Percentiles rank a stretch among this genome's conserved stretches.
Evolutionary conservation across 2,329 filamentous ascomycete genomes (phyloP).

Genomic region (Metarhizium robertsii): DNA sequence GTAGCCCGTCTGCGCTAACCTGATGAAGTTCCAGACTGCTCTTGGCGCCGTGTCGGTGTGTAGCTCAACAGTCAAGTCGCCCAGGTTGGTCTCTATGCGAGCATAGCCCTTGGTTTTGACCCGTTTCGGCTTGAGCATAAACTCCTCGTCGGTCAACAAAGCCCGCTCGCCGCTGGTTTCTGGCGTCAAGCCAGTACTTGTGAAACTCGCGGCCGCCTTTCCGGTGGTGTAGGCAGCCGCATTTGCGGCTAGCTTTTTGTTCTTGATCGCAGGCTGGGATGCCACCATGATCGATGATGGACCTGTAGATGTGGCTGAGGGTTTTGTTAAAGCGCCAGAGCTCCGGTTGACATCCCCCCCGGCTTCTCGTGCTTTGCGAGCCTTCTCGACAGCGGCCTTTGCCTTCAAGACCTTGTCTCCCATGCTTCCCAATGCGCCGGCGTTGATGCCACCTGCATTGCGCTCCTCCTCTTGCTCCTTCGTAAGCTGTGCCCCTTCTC

Average conservation of each 20-base stretch:
- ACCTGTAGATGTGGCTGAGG: conserved; percentile 12
- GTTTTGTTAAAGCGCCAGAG: conserved; percentile 32
- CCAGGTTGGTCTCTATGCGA: conserved; percentile 76
- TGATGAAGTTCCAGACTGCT: conserved; percentile 95
- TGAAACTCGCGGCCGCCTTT: conserved; percentile 85
- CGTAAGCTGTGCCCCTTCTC: conserved; percentile 57
- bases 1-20: conserved; percentile 79
- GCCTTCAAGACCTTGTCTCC: conserved; percentile 79
- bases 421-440: conserved; percentile 66
- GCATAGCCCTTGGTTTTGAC: conserved; percentile 89
- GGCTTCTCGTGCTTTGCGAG: conserved; percentile 62
- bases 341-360: conserved; percentile 48
- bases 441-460: conserved; percentile 63
- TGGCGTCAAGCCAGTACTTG: conserved; percentile 85
- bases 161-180: conserved; percentile 84
- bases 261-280: conserved; percentile 33
- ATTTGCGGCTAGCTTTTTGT: conserved; percentile 64
- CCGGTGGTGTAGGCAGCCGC: conserved; percentile 87
- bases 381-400: conserved; percentile 88
- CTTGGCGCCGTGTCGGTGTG: conserved; percentile 85
- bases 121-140: conserved; percentile 84
- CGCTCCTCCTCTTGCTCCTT: conserved; percentile 62
- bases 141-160: conserved; percentile 85
- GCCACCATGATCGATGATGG: conserved; percentile 4
- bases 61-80: conserved; percentile 79